Evolutionary conservation across 2,329 filamentous ascomycete genomes (phyloP), one percentile per base, ranked within the genome.

Genomic region (Colletotrichum sp.): DNA sequence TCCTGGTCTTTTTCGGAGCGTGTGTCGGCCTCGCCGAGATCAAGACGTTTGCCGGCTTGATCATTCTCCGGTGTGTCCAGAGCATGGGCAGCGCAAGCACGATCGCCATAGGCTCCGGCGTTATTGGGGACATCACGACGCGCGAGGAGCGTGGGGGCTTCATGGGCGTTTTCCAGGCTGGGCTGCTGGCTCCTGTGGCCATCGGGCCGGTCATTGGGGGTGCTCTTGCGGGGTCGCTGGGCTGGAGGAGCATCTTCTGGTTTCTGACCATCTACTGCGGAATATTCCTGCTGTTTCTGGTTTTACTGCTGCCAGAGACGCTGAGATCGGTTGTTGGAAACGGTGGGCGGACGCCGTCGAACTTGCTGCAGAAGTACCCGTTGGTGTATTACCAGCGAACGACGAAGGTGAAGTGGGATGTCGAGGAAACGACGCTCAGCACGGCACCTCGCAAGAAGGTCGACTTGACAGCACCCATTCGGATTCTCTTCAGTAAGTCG

Each of bases 51-150:
- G 81, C 83, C 0, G 83, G 86, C 0, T 81, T 92, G 13, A 75
- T 92, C 13, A 81, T 90, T 2, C 79, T 92, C 14, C 83, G 90
- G 12, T 87, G 86, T 77, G 74, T 92, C 6, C 90, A 92, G 75
- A 89, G 86, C 61, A 83, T 86, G 0, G 90, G 91, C 0, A 89
- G 87, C 75, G 89, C 87, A 43, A 89, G 89, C 8, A 92, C 90
- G 0, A 85, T 92, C 30, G 88, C 91, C 0, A 83, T 94, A 18
- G 81, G 81, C 7, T 78, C 80, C 3, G 91, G 88, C 0, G 87
- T 93, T 1, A 87, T 93, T 5, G 89, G 88, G 2, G 92, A 94
- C 77, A 85, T 92, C 5, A 88, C 88, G 1, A 91, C 90, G 0
- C 86, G 87, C 2, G 86, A 87, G 0, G 91, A 93, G 78, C 85